Conservation (phyloP, 169 alveolate genomes). For the Plasmodium gaboni region DNA sequence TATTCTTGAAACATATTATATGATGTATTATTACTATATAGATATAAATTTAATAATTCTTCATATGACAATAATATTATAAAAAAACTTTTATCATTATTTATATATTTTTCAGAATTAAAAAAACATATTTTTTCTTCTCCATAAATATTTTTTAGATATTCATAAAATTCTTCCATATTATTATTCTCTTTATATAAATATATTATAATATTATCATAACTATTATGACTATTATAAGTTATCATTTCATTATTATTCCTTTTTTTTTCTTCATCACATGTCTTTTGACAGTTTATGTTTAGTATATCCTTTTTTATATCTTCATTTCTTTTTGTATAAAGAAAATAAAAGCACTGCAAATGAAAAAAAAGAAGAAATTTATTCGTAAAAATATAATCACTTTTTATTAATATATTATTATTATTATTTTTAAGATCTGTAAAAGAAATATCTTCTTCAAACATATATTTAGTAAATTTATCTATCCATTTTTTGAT, state of each 20-base stretch:
- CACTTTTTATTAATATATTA: constrained; percentile 43
- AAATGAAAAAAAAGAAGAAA: constrained; percentile 41
- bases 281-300: neutral
- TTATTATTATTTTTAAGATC: constrained; percentile 16
- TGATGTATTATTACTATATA: neutral
- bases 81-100: constrained; percentile 28
- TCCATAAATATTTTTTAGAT: constrained; percentile 31
- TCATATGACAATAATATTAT: constrained; percentile 51
- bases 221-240: neutral
- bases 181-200: constrained; percentile 27
- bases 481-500: constrained; percentile 22
- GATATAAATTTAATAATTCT: constrained; percentile 40
- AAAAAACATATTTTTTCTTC: constrained; percentile 31
- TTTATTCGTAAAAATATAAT: constrained; percentile 24
- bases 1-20: constrained; percentile 8
- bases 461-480: neutral
- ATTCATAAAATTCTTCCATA: constrained; percentile 42
- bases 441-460: neutral
- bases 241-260: neutral
- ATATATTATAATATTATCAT: constrained; percentile 18
- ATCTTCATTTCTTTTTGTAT: constrained; percentile 3
- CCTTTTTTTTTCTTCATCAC: neutral
- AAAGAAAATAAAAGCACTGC: constrained; percentile 25
- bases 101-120: constrained; percentile 48
- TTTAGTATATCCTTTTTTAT: neutral